A percentile compares a stretch with the other conserved stretches of the same genome.
Evolutionary conservation across 2,329 filamentous ascomycete species (phyloP).

Genomic region (Botrytis fragariae): DNA sequence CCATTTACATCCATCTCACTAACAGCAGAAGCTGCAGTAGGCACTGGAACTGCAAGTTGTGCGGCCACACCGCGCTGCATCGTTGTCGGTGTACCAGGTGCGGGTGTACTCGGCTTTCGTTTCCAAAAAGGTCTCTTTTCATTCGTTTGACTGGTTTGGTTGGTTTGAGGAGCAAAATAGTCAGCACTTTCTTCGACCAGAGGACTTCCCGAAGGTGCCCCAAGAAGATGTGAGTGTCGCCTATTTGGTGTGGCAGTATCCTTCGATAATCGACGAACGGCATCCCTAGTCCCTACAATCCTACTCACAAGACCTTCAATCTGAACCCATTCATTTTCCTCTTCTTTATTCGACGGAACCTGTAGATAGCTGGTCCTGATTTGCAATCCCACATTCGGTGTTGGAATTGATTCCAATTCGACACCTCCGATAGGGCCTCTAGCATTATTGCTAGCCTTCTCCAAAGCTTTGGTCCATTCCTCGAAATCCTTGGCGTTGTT

Average conservation of each 20-base stretch:
- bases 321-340: constrained; percentile 82
- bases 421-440: constrained; percentile 43
- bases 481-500: constrained; percentile 80
- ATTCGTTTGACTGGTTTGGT: constrained; percentile 22
- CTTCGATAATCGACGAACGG: constrained; percentile 79
- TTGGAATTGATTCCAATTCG: constrained; percentile 40
- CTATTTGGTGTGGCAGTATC: constrained; percentile 62
- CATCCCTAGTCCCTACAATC: constrained; percentile 84
- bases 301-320: constrained; percentile 83
- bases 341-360: constrained; percentile 44
- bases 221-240: constrained; percentile 32
- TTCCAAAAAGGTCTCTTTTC: constrained; percentile 87
- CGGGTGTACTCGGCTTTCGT: constrained; percentile 63
- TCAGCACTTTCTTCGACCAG: constrained; percentile 49
- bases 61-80: constrained; percentile 31
- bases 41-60: constrained; percentile 35
- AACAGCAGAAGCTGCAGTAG: constrained; percentile 28
- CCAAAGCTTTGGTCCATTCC: constrained; percentile 82
- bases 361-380: constrained; percentile 37
- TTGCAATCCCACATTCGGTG: constrained; percentile 34
- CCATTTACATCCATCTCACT: constrained; percentile 30
- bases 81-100: constrained; percentile 29
- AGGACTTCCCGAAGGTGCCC: constrained; percentile 37
- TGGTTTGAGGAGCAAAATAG: constrained; percentile 50
- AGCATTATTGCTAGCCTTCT: constrained; percentile 71